Evolutionary conservation across 2,329 filamentous ascomycete genomes (phyloP).

Genomic region (Diaporthe helianthi): DNA sequence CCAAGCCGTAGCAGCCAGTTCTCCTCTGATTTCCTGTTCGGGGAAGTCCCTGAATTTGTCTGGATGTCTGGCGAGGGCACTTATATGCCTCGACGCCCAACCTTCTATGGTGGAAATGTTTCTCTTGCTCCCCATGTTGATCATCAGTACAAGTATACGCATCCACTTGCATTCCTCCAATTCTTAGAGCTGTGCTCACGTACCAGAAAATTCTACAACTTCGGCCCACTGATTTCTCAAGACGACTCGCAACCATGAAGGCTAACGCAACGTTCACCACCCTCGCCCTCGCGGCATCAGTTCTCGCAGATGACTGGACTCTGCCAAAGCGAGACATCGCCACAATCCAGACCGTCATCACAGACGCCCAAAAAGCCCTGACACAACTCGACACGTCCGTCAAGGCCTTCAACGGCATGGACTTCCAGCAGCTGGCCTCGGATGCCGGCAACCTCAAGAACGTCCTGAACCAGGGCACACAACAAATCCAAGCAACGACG

Average conservation of each 20-base stretch:
- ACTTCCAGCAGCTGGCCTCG: slow-evolving; percentile 38
- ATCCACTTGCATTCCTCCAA: background rate
- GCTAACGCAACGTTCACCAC: slow-evolving; percentile 30
- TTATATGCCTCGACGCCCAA: slow-evolving; percentile 23
- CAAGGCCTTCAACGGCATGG: slow-evolving; percentile 39
- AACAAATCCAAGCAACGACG: slow-evolving; percentile 21
- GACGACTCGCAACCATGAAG: slow-evolving; percentile 34
- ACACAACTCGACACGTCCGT: slow-evolving; percentile 41
- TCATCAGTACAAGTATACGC: slow-evolving; percentile 4
- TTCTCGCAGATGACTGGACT: slow-evolving; percentile 35
- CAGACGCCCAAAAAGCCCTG: slow-evolving; percentile 39
- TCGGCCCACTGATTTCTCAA: background rate
- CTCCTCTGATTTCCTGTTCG: slow-evolving; percentile 17
- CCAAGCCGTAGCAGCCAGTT: slow-evolving; percentile 22
- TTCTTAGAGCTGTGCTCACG: slow-evolving; percentile 9
- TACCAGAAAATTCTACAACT: background rate
- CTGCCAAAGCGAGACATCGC: slow-evolving; percentile 37
- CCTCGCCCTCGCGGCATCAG: slow-evolving; percentile 39
- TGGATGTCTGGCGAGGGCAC: slow-evolving; percentile 4
- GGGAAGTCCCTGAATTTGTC: slow-evolving; percentile 7
- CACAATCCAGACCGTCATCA: slow-evolving; percentile 38
- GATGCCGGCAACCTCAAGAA: slow-evolving; percentile 38
- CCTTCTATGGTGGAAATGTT: background rate
- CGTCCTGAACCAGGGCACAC: slow-evolving; percentile 34
- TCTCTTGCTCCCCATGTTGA: slow-evolving; percentile 19